Evolutionary conservation across 2,329 filamentous ascomycete genomes (phyloP).

Genomic region (Ceratocystis lukuohia): DNA sequence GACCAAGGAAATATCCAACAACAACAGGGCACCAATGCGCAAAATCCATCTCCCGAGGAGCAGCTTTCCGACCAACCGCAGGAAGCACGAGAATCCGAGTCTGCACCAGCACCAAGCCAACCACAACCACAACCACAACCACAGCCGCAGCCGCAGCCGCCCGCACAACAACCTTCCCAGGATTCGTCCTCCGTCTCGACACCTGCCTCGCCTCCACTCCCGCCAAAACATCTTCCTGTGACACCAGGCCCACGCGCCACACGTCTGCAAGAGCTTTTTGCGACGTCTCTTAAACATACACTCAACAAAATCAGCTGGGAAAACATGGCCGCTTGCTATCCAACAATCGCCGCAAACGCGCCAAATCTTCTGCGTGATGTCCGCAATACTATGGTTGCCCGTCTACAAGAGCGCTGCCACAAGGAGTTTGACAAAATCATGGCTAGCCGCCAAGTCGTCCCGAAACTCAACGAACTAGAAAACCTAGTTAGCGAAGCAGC

Average conservation of each 20-base stretch:
- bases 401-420: constrained; percentile 41
- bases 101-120: neutral
- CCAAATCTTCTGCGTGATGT: constrained; percentile 40
- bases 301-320: constrained; percentile 42
- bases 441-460: constrained; percentile 38
- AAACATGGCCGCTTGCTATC: constrained; percentile 49
- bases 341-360: constrained; percentile 40
- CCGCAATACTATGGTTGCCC: constrained; percentile 44
- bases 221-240: constrained; percentile 27
- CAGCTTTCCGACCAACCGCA: neutral
- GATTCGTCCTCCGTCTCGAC: constrained; percentile 12
- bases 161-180: neutral
- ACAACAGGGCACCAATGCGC: neutral
- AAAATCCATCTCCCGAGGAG: neutral
- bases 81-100: neutral
- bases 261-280: constrained; percentile 42
- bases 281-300: constrained; percentile 38
- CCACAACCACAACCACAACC: neutral
- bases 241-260: constrained; percentile 44
- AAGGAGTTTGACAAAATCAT: constrained; percentile 46
- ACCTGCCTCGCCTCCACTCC: constrained; percentile 30
- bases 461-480: constrained; percentile 47
- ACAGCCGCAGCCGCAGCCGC: neutral
- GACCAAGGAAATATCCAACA: neutral
- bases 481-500: constrained; percentile 39